phyloP scores from a whole-genome alignment of 768 basidiomycete species.

The Termitomyces sp. region DNA sequence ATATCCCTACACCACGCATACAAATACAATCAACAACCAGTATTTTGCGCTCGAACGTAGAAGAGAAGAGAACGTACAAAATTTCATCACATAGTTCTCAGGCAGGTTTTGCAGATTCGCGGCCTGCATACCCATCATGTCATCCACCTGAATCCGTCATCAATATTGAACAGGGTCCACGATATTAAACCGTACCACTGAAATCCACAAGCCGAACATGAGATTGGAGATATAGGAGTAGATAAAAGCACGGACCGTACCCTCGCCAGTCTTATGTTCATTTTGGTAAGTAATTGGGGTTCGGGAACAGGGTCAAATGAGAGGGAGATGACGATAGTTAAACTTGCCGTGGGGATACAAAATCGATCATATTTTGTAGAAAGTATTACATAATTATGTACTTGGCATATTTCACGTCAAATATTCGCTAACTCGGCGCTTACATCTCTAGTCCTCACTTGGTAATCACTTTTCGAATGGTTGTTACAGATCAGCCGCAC shows the following conservation, averaged over 20 bases:
- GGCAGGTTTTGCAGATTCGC: constrained; percentile 92
- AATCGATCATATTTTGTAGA: too few species aligned
- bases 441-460: too few species aligned
- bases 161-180: not conserved
- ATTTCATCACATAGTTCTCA: constrained; percentile 85
- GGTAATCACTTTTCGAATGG: too few species aligned
- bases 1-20: constrained; percentile 59
- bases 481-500: too few species aligned
- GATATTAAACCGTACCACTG: not conserved
- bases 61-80: constrained; percentile 44
- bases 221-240: constrained; percentile 5
- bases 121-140: constrained; percentile 90
- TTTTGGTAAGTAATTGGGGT: constrained; percentile 13
- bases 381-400: too few species aligned
- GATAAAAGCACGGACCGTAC: constrained; percentile 23
- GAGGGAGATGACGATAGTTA: too few species aligned
- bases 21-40: not conserved
- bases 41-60: not conserved
- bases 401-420: too few species aligned
- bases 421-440: too few species aligned
- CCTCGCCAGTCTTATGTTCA: constrained; percentile 53
- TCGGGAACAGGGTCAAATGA: too few species aligned
- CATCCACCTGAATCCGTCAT: constrained; percentile 57
- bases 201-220: not conserved
- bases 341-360: too few species aligned